Conservation (phyloP, 768 basidiomycete genomes). For the Calvatia gigantea region DNA sequence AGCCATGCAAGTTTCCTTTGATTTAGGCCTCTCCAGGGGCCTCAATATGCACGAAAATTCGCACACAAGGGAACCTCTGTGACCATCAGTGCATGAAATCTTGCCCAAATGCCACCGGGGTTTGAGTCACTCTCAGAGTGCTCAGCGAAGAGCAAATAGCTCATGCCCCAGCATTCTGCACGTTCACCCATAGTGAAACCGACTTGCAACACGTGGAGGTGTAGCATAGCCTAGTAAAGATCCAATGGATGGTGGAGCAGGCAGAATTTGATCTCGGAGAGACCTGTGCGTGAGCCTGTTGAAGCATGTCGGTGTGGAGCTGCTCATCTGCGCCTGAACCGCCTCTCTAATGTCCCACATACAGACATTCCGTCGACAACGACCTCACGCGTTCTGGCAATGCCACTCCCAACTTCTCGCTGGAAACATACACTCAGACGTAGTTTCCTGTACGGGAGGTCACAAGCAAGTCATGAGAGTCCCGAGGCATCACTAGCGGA, state of each 20-base stretch:
- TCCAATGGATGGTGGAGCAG: conserved; percentile 6
- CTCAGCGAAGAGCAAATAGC: conserved; percentile 4
- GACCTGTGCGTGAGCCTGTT: conserved; percentile 1
- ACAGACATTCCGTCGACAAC: conserved; percentile 3
- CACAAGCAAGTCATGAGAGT: not conserved
- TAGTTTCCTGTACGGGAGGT: conserved; percentile 1
- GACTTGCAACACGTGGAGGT: not conserved
- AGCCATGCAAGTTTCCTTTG: conserved; percentile 12
- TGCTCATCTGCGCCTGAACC: not conserved
- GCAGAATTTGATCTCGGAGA: not conserved
- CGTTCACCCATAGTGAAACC: conserved; percentile 1
- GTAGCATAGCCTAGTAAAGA: conserved; percentile 3
- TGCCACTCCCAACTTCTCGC: not conserved
- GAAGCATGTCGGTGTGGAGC: not conserved
- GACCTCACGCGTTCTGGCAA: conserved; percentile 10
- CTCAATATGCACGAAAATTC: not conserved
- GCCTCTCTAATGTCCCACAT: conserved; percentile 1
- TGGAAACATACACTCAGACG: not conserved
- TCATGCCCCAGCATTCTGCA: conserved; percentile 5
- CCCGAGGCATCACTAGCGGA: conserved; percentile 8
- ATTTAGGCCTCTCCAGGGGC: conserved; percentile 6
- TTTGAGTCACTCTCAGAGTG: not conserved
- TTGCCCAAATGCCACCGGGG: conserved; percentile 8
- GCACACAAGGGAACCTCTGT: not conserved
- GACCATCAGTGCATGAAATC: conserved; percentile 8